Evolutionary conservation across 1,284 basidiomycete genomes (phyloP), one percentile per base, ranked within the genome.

Genomic region (Meira miltonrushii): DNA sequence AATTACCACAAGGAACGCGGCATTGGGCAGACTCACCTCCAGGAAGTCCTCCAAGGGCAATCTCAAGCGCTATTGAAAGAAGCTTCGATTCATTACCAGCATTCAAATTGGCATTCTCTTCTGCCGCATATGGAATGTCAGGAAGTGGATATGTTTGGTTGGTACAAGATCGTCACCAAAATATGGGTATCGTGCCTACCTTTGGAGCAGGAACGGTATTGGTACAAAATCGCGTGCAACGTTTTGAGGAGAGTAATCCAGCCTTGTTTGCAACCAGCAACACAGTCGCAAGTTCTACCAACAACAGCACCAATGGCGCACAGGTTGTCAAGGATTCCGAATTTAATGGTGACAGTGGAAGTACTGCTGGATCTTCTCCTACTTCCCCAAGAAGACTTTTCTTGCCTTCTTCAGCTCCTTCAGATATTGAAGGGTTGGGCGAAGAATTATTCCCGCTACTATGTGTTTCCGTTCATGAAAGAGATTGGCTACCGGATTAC

Each of bases 121-220:
- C 88, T 11, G 86, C 89, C 1, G 89, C 84, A 28, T 81, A 84
- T 59, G 90, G 89, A 64, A 87, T 88, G 80, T 86, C 84, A 69
- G 80, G 80, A 61, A 88, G 84, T 62, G 94, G 94, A 65, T 96
- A 85, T 82, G 83, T 94, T 56, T 93, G 90, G 91, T 84, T 91
- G 67, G 88, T 91, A 58, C 84, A 84, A 1, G 89, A 93, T 81
- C 75, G 80, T 21, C 75, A 79, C 5, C 85, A 85, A 12, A 82
- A 77, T 57, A 83, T 89, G 39, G 89, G 85, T 21, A 83, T 92
- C 60, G 79, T 90, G 40, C 87, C 89, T 15, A 95, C 94, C 0
- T 92, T 90, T 74, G 93, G 90, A 6, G 83, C 90, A 0, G 92
- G 92, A 11, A 94, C 93, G 0, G 82, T 96, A 17, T 86, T 98